phyloP scores from a whole-genome alignment of 2,329 filamentous ascomycete species.

The Epichloe sylvatica region DNA sequence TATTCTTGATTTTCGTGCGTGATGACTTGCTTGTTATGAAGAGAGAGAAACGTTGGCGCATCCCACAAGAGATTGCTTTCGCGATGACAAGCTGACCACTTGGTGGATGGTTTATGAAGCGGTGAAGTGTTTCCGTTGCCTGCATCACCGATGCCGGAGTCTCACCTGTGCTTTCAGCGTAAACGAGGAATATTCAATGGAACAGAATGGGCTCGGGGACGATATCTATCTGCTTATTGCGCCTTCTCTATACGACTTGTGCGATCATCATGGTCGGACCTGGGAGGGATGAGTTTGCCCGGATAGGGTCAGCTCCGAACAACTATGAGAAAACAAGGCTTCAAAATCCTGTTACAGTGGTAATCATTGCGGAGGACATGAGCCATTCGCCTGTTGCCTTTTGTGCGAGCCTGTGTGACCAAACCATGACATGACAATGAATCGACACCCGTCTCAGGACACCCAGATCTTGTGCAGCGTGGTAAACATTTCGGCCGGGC shows the following conservation, averaged over 20 bases:
- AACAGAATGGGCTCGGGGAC: neutral
- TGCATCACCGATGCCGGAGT: neutral
- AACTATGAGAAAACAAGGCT: neutral
- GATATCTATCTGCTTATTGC: no score
- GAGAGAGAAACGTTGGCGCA: neutral
- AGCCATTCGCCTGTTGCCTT: neutral
- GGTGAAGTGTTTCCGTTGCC: neutral
- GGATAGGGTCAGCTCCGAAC: neutral
- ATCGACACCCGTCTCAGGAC: neutral
- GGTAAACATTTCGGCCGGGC: neutral
- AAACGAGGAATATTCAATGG: neutral
- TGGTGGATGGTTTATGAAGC: neutral
- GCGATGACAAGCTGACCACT: no score
- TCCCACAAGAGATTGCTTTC: no score
- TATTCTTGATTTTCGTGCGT: no score
- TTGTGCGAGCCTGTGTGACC: neutral
- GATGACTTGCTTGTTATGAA: neutral
- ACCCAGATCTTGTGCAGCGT: neutral
- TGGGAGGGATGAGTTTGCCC: neutral
- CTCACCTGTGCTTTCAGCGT: neutral
- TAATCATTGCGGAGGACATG: neutral
- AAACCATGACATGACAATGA: neutral
- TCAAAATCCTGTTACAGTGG: neutral
- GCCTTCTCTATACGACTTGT: no score
- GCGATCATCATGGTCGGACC: no score